These are phyloP conservation scores for Fomitopsis palustris DNA, from an alignment of 1,284 basidiomycete genomes.

Conservation along the genomic window DNA sequence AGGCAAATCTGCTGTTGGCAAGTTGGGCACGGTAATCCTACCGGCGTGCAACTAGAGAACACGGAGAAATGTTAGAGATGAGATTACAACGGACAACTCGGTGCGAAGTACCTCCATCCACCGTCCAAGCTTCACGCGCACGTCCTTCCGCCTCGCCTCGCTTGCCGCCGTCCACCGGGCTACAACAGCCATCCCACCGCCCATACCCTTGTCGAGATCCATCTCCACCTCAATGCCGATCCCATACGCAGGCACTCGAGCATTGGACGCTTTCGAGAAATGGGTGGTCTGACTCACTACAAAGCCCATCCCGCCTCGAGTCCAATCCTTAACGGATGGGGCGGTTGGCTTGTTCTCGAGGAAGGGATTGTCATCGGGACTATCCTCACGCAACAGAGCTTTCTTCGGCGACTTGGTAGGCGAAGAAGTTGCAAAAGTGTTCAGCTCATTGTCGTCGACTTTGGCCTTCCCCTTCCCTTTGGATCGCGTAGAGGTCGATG, in stretches of 20 bases:
- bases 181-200: conserved; percentile 77
- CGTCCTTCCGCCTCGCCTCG: conserved; percentile 54
- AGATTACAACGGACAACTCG: not conserved
- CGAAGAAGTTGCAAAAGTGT: conserved; percentile 61
- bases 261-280: conserved; percentile 58
- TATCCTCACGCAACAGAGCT: conserved; percentile 6
- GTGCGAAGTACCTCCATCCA: conserved; percentile 56
- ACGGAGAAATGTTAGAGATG: conserved; percentile 5
- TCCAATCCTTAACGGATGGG: conserved; percentile 52
- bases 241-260: conserved; percentile 73
- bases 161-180: conserved; percentile 76
- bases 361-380: conserved; percentile 66
- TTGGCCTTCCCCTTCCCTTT: conserved; percentile 19
- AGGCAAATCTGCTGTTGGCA: conserved; percentile 68
- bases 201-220: conserved; percentile 75
- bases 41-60: conserved; percentile 47
- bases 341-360: conserved; percentile 30
- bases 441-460: conserved; percentile 58
- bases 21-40: conserved; percentile 40
- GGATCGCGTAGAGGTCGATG: conserved; percentile 13
- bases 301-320: conserved; percentile 72
- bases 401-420: conserved; percentile 34
- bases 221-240: conserved; percentile 83
- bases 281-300: conserved; percentile 68
- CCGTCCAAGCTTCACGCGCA: conserved; percentile 53